Percentiles rank a stretch among this genome's conserved stretches.
phyloP scores from a whole-genome alignment of 768 basidiomycete species.

The Omphalotus guepiniiformis region DNA sequence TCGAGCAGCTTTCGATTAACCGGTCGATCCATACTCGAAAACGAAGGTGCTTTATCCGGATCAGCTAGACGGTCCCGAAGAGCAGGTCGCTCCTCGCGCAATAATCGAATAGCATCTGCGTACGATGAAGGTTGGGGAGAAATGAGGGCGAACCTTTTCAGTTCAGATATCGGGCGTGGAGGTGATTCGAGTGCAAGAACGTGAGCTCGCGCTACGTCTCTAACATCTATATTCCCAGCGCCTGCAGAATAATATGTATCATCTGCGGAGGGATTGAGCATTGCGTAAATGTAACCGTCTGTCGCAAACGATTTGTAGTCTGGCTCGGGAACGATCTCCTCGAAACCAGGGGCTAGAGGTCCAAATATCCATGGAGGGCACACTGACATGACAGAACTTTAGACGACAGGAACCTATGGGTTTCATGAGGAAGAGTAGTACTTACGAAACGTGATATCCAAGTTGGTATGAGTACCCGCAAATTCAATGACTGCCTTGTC shows the following conservation, averaged over 20 bases:
- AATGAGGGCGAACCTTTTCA: not conserved
- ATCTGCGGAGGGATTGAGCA: not conserved
- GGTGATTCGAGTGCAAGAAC: conserved; percentile 7
- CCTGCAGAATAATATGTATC: not conserved
- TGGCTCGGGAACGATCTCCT: not conserved
- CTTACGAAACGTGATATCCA: conserved; percentile 20
- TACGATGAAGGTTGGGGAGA: not conserved
- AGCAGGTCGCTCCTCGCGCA: not conserved
- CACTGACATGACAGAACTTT: conserved; percentile 6
- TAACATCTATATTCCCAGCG: conserved; percentile 7
- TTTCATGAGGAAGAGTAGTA: not conserved
- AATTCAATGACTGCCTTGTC: conserved; percentile 23
- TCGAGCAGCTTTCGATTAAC: not conserved
- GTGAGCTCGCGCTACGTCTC: conserved; percentile 9
- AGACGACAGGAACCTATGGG: not conserved
- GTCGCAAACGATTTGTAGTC: conserved; percentile 7
- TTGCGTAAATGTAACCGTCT: not conserved
- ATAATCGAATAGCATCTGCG: not conserved
- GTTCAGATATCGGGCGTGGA: not conserved
- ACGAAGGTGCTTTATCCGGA: not conserved
- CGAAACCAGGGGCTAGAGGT: conserved; percentile 15
- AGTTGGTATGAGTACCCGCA: conserved; percentile 17
- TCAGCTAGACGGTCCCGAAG: not conserved
- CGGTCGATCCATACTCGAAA: not conserved
- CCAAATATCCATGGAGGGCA: conserved; percentile 16